Conservation (phyloP, 371 early-diverging fungal species). For the Mucor racemosus region DNA sequence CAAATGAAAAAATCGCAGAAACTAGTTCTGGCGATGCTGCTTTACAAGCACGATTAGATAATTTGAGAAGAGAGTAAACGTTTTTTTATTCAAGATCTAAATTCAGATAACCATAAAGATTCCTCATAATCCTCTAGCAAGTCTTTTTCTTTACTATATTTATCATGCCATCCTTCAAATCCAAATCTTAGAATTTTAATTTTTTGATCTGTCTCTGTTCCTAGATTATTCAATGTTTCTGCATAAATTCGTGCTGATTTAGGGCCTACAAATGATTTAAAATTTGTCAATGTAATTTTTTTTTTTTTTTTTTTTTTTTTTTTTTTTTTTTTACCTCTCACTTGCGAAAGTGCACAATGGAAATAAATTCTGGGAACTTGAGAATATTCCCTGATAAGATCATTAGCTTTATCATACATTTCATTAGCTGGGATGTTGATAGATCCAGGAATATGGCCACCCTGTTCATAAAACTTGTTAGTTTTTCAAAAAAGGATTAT, state of each 20-base stretch:
- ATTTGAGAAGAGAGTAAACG: constrained; percentile 81
- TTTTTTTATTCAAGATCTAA: constrained; percentile 5
- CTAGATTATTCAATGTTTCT: constrained; percentile 53
- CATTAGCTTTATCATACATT: constrained; percentile 55
- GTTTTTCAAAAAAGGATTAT: background rate
- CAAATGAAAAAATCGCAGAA: constrained; percentile 50
- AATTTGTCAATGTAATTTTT: background rate
- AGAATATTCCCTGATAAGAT: constrained; percentile 56
- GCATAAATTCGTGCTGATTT: constrained; percentile 80
- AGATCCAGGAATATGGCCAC: constrained; percentile 84
- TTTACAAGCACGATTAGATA: constrained; percentile 91
- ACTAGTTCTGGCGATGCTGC: constrained; percentile 81
- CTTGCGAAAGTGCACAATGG: constrained; percentile 88
- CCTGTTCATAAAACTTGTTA: constrained; percentile 39
- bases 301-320: background rate
- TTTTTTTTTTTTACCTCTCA: constrained; percentile 49
- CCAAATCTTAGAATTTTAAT: constrained; percentile 75
- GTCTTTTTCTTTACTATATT: constrained; percentile 55
- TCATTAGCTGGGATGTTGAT: constrained; percentile 76
- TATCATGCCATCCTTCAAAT: constrained; percentile 72
- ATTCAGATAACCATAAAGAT: constrained; percentile 54
- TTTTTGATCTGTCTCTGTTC: constrained; percentile 32
- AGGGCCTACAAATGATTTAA: constrained; percentile 55
- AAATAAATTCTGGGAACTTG: constrained; percentile 73
- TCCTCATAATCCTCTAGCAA: constrained; percentile 70